phyloP scores from a whole-genome alignment of 768 basidiomycete species.

The Pisolithus marmoratus region DNA sequence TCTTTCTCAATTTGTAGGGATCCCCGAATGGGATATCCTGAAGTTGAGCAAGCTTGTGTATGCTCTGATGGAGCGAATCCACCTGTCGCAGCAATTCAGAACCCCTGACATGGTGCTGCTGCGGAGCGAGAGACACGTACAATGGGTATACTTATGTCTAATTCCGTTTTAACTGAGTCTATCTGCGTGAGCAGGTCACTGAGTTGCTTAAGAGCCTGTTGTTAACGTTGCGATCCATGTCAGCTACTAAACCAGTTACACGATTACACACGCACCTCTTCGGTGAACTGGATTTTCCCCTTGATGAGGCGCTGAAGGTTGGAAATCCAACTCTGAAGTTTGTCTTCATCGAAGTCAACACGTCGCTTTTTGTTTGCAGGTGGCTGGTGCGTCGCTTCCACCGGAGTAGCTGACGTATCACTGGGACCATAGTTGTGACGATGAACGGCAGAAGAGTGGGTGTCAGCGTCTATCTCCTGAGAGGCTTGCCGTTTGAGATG shows the following conservation, averaged over 20 bases:
- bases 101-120: background rate
- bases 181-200: constrained; percentile 26
- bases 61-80: constrained; percentile 11
- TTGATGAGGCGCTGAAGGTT: constrained; percentile 28
- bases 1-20: constrained; percentile 19
- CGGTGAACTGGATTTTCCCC: constrained; percentile 17
- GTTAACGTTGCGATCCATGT: background rate
- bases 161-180: constrained; percentile 17
- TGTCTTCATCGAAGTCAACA: constrained; percentile 1
- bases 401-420: background rate
- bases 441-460: background rate
- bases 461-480: background rate
- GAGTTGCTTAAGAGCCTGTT: constrained; percentile 21
- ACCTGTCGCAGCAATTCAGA: constrained; percentile 6
- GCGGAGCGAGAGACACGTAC: constrained; percentile 10
- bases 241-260: background rate
- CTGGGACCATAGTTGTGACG: background rate
- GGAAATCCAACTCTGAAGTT: constrained; percentile 13
- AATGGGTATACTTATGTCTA: constrained; percentile 3
- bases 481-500: background rate
- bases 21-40: constrained; percentile 27
- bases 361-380: background rate
- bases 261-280: constrained; percentile 12
- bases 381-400: background rate
- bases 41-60: constrained; percentile 22